Evolutionary conservation across 179 eudicot species (phyloP).

Genomic region (Corrigiola litoralis): DNA sequence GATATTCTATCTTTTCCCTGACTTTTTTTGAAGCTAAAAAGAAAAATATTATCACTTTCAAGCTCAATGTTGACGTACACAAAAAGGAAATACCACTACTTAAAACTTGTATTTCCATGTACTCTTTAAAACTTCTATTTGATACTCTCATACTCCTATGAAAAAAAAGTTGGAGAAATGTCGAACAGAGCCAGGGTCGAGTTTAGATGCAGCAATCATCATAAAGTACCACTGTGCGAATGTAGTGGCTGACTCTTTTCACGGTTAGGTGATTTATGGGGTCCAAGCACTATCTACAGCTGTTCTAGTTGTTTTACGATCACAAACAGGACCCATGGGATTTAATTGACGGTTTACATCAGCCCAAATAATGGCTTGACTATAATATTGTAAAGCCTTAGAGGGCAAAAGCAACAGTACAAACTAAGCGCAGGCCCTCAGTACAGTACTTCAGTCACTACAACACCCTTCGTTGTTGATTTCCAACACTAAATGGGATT

Average conservation of each 20-base stretch:
- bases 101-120: too few species aligned
- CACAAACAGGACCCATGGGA: neutral
- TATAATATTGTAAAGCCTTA: neutral
- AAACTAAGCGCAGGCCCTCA: neutral
- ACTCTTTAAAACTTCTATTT: too few species aligned
- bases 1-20: conserved; percentile 9
- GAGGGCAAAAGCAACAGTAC: neutral
- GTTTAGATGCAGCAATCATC: neutral
- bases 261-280: neutral
- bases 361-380: conserved; percentile 10
- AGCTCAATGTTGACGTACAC: neutral
- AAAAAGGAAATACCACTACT: too few species aligned
- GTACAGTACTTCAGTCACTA: too few species aligned
- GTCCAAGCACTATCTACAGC: neutral
- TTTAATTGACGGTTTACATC: conserved; percentile 12
- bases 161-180: too few species aligned
- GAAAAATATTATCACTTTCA: neutral
- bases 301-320: neutral
- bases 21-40: neutral
- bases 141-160: too few species aligned
- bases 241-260: neutral
- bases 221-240: neutral
- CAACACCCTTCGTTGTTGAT: too few species aligned
- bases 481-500: too few species aligned
- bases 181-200: neutral